Base-by-base conservation (phyloP, 2,329 filamentous ascomycete species). In the Acarospora socialis region DNA sequence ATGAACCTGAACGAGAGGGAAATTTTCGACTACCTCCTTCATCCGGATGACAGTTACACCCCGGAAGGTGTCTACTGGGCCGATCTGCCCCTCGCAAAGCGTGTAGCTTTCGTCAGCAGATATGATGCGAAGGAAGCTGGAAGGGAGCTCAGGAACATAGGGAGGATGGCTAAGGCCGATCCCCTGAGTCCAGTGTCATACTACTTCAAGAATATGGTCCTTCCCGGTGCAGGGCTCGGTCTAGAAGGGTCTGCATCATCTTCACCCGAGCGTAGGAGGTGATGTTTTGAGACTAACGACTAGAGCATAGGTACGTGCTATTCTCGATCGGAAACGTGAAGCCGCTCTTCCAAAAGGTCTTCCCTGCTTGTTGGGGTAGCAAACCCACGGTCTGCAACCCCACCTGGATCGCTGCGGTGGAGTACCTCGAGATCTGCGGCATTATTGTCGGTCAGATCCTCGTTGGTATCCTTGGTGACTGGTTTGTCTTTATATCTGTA, bases 261-360 rank as follows among this genome's bases (percentile, higher is more conserved):
- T 26, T 10, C 16, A 25, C n/a, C 13, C 13, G 32, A 14, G 34
- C 32, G 7, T 12, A 17, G 18, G 6, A n/a, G 21, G 33, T 33
- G 27, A 40, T 25, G 22, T 18, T 23, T 15, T 27, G 17, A 27
- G 19, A 29, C 24, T n/a, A n/a, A n/a, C n/a, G n/a, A n/a, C n/a
- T n/a, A n/a, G n/a, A n/a, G 12, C 10, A 10, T 35, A 73, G 83
- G 46, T 95, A 94, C 51, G 86, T 94, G 24, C 70, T 95, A 13
- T 95, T 95, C 66, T 94, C 86, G 41, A 94, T 95, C 45, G 87
- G 87, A 36, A 94, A 93, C 56, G 64, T 95, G 42, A 74, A 80
- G 50, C 81, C 86, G 4, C 67, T 95, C 7, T 87, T 93, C 51
- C 57, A 72, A 39, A 66, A 71, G 20, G 72, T 74, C 4, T 95